These are phyloP conservation scores for Fusarium ramigenum DNA, from an alignment of 2,329 filamentous ascomycete species.

Conservation along the genomic window DNA sequence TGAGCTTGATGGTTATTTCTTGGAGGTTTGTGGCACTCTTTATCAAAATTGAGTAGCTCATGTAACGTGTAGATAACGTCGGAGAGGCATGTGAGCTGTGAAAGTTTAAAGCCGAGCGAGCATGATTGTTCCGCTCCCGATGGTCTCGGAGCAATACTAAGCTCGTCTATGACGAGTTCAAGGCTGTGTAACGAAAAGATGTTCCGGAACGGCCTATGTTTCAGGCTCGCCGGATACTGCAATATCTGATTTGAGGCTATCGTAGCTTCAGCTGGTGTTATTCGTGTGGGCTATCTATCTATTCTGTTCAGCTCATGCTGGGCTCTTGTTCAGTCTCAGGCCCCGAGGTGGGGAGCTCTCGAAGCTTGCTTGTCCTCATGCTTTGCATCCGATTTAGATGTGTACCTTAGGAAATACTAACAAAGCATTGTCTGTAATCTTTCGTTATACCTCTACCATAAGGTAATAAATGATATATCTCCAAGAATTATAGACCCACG, in stretches of 20 bases:
- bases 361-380: background rate
- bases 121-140: constrained; percentile 8
- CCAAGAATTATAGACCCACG: background rate
- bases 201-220: constrained; percentile 6
- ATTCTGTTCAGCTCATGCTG: background rate
- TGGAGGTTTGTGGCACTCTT: background rate
- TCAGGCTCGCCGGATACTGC: background rate
- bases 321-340: background rate
- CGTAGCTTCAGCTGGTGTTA: background rate
- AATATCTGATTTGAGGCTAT: background rate
- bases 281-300: background rate
- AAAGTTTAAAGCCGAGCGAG: constrained; percentile 5
- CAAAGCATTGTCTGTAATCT: background rate
- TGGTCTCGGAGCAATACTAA: constrained; percentile 18
- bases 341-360: background rate
- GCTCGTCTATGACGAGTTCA: constrained; percentile 31
- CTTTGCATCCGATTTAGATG: background rate
- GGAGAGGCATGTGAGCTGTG: constrained; percentile 1
- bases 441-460: background rate
- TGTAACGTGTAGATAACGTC: background rate
- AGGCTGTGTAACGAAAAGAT: constrained; percentile 3
- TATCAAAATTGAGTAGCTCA: background rate
- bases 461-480: background rate
- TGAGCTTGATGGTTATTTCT: background rate
- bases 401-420: background rate